Conservation (phyloP, 2,329 filamentous ascomycete genomes). For the Claviceps maximensis region DNA sequence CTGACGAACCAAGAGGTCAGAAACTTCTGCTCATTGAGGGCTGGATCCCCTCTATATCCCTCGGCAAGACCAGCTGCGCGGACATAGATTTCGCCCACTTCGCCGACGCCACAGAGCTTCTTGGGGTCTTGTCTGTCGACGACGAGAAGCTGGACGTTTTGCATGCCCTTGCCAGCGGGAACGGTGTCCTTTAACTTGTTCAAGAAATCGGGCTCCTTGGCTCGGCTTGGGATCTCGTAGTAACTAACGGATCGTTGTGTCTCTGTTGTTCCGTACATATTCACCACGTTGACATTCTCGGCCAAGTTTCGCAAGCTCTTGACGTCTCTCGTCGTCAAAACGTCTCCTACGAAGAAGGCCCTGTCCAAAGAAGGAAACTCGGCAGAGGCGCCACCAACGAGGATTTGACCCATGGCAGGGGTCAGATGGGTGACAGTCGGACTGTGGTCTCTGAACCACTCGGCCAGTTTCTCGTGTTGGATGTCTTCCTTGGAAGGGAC, state of each 20-base stretch:
- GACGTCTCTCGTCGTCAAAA: constrained; percentile 77
- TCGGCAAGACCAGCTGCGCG: constrained; percentile 75
- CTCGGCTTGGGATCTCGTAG: constrained; percentile 51
- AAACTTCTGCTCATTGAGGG: constrained; percentile 62
- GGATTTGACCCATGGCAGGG: constrained; percentile 90
- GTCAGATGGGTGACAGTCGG: constrained; percentile 81
- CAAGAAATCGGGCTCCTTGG: constrained; percentile 41
- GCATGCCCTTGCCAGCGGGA: constrained; percentile 74
- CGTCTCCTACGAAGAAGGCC: constrained; percentile 85
- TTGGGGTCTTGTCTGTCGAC: constrained; percentile 55
- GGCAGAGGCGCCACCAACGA: constrained; percentile 71
- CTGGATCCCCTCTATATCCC: constrained; percentile 52
- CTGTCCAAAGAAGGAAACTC: constrained; percentile 64
- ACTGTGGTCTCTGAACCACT: constrained; percentile 70
- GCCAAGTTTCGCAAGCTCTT: constrained; percentile 62
- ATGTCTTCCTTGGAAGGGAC: constrained; percentile 76
- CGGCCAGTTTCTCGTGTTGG: constrained; percentile 66
- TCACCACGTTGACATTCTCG: constrained; percentile 60
- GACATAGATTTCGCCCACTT: constrained; percentile 74
- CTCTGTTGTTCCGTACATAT: constrained; percentile 84
- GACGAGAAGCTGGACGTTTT: constrained; percentile 77
- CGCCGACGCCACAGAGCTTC: constrained; percentile 63
- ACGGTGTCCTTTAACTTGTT: constrained; percentile 52
- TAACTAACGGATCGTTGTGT: constrained; percentile 28
- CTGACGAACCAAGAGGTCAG: constrained; percentile 72